These are phyloP conservation scores for Vigna reflexopilosa DNA, from an alignment of 306 rosid species.

Conservation along the genomic window DNA sequence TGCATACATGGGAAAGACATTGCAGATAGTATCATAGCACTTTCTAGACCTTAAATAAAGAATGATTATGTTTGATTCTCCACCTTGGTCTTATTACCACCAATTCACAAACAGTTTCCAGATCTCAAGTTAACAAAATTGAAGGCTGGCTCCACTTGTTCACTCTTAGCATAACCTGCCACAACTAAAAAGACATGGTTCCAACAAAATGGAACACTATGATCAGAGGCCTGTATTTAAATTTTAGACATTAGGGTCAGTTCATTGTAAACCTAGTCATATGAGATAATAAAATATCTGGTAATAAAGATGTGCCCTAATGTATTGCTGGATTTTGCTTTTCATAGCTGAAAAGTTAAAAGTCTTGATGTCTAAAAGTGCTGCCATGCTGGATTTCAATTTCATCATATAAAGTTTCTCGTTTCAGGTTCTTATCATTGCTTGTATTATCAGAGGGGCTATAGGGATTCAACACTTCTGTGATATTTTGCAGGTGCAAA, in stretches of 20 bases:
- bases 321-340: constrained; percentile 38
- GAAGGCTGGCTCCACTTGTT: constrained; percentile 39
- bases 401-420: constrained; percentile 25
- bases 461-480: constrained; percentile 17
- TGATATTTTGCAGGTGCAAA: constrained; percentile 32
- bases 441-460: constrained; percentile 28
- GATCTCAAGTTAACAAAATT: constrained; percentile 28
- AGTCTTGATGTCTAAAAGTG: constrained; percentile 23
- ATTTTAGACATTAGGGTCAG: background rate
- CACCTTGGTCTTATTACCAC: constrained; percentile 27
- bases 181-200: constrained; percentile 2
- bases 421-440: constrained; percentile 40
- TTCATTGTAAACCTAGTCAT: background rate
- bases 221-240: constrained; percentile 18
- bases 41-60: constrained; percentile 32
- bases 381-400: constrained; percentile 34
- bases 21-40: constrained; percentile 23
- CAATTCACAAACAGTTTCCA: constrained; percentile 18
- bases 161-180: background rate
- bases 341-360: constrained; percentile 41
- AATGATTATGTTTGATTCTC: constrained; percentile 19
- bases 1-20: constrained; percentile 10
- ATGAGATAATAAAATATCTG: constrained; percentile 36
- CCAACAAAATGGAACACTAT: background rate
- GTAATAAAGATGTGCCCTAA: constrained; percentile 11